Evolutionary conservation across 306 rosid genomes (phyloP).

Genomic region (Prinsepia uniflora): DNA sequence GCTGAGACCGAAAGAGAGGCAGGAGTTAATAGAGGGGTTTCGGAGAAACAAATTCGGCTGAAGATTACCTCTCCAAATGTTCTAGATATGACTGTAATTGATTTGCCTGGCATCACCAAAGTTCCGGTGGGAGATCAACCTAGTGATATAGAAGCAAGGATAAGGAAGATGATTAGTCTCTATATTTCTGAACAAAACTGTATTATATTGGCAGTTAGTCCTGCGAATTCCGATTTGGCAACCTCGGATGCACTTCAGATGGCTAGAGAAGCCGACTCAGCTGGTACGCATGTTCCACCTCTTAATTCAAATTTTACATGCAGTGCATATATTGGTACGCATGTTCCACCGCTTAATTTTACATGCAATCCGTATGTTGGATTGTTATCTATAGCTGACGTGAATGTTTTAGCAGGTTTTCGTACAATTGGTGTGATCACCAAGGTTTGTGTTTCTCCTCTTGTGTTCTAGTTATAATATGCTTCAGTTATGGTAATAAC

Average conservation of each 20-base stretch:
- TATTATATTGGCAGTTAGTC: conserved; percentile 38
- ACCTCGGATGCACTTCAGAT: conserved; percentile 44
- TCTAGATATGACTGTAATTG: conserved; percentile 38
- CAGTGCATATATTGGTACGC: conserved; percentile 21
- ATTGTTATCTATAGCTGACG: background rate
- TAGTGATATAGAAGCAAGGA: conserved; percentile 35
- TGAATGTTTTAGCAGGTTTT: conserved; percentile 20
- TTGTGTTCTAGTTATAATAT: background rate
- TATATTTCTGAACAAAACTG: conserved; percentile 29
- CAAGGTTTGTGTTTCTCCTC: conserved; percentile 28
- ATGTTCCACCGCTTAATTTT: too few relatives aligned
- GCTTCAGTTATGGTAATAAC: background rate
- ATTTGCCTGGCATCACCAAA: conserved; percentile 42
- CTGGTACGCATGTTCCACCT: conserved; percentile 22
- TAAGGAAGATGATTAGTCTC: conserved; percentile 38
- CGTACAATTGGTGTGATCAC: conserved; percentile 43
- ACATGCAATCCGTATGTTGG: background rate
- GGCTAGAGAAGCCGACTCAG: conserved; percentile 38
- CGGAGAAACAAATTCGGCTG: conserved; percentile 34
- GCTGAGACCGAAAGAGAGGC: conserved; percentile 38
- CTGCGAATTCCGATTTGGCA: conserved; percentile 43
- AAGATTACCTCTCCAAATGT: conserved; percentile 40
- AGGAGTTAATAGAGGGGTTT: conserved; percentile 34
- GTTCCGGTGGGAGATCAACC: conserved; percentile 48
- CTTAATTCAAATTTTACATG: background rate